phyloP scores from a whole-genome alignment of 2,329 filamentous ascomycete species.

The Fusarium phyllophilum region DNA sequence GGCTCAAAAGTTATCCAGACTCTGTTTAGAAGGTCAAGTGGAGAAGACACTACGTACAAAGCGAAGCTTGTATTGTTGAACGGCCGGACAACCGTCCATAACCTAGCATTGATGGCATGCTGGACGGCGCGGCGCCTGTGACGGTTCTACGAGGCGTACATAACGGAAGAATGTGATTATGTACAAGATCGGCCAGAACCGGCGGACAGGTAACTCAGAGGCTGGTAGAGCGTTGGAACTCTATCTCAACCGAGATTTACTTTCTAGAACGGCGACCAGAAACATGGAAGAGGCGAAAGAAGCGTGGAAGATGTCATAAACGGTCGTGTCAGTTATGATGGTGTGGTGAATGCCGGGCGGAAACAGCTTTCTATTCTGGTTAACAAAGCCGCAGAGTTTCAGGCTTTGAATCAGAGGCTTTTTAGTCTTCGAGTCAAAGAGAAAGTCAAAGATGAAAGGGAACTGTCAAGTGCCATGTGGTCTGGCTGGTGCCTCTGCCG shows the following conservation, averaged over 20 bases:
- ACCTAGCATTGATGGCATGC: conserved; percentile 17
- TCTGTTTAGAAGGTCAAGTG: conserved; percentile 14
- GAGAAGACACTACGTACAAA: conserved; percentile 11
- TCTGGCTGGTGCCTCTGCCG: conserved; percentile 37
- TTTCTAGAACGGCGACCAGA: conserved; percentile 24
- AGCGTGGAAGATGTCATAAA: conserved; percentile 21
- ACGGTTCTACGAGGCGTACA: conserved; percentile 14
- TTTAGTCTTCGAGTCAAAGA: conserved; percentile 11
- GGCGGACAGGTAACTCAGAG: conserved; percentile 3
- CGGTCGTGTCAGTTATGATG: background rate
- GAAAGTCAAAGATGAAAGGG: conserved; percentile 16
- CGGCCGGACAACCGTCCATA: conserved; percentile 7
- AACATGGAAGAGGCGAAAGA: conserved; percentile 8
- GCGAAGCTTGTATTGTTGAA: background rate
- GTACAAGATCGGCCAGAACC: conserved; percentile 6
- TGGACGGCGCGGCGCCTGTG: conserved; percentile 33
- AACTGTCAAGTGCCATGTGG: conserved; percentile 32
- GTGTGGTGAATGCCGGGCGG: background rate
- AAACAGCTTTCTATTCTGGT: conserved; percentile 17
- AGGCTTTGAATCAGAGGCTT: conserved; percentile 32
- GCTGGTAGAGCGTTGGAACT: conserved; percentile 29
- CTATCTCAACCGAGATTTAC: conserved; percentile 8
- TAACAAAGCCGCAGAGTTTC: conserved; percentile 20
- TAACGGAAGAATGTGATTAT: conserved; percentile 33
- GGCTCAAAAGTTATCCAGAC: conserved; percentile 25